These are phyloP conservation scores for Pichia sp. DNA, from an alignment of 1,139 yeast species.

Conservation along the genomic window DNA sequence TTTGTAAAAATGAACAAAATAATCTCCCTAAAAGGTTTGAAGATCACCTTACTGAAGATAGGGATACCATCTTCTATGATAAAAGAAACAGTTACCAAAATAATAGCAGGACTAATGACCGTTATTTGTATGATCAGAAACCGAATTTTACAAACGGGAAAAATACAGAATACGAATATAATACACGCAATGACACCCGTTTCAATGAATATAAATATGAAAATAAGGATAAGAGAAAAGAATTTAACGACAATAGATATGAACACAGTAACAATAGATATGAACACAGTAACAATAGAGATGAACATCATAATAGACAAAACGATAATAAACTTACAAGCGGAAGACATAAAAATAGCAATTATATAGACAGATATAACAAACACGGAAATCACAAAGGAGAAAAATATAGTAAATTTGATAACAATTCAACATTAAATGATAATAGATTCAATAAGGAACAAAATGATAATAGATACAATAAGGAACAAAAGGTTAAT, in stretches of 20 bases:
- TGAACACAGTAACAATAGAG: neutral
- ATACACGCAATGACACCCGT: neutral
- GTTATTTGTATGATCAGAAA: too few relatives aligned
- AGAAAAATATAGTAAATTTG: too few relatives aligned
- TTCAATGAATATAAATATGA: neutral
- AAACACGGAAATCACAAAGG: neutral
- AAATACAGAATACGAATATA: neutral
- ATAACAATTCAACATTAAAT: too few relatives aligned
- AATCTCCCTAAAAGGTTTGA: neutral
- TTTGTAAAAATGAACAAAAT: constrained; percentile 15
- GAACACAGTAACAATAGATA: too few relatives aligned
- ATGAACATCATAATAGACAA: neutral
- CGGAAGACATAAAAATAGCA: neutral
- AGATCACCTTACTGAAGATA: too few relatives aligned
- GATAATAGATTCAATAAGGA: neutral
- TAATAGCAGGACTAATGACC: too few relatives aligned
- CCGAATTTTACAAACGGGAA: neutral
- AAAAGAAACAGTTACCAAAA: too few relatives aligned
- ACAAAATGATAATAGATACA: neutral
- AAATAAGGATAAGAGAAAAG: too few relatives aligned
- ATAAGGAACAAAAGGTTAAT: neutral
- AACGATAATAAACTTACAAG: neutral
- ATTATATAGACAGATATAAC: neutral
- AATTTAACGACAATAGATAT: too few relatives aligned
- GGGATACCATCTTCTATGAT: too few relatives aligned